Base-by-base conservation (phyloP, 257 asterid species). In the Fraxinus quadrangulata region DNA sequence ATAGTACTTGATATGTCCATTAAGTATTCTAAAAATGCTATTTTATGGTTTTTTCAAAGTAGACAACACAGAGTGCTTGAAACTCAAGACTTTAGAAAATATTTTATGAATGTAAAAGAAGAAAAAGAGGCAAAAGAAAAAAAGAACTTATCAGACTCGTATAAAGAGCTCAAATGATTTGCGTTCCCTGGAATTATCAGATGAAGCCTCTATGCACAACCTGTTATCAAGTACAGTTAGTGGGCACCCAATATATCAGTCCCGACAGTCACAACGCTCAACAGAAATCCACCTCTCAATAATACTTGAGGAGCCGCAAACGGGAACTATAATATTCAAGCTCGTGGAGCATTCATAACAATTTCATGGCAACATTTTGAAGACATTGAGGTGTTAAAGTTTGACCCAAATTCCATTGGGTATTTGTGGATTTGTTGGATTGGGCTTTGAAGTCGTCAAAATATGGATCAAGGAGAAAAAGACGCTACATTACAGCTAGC, bases 191-290 rank as follows among this genome's bases (percentile, higher is more conserved):
- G 90, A 74, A 39, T 24, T 69, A 68, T 85, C 86, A 1, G 73
- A 76, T 23, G 81, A 81, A 67, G 71, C 70, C 47, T 82, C 91
- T 2, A 70, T 72, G 71, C 79, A 79, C 47, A 83, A 66, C n/a
- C 66, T 73, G 13, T 86, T 79, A 36, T 81, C 84, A 76, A 95
- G n/a, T n/a, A n/a, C n/a, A n/a, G n/a, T n/a, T n/a, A n/a, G n/a
- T n/a, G 97, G 97, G 82, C 99, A 95, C 24, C 97, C 99, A 2
- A 81, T 24, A 67, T 95, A 98, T 97, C 99, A 95, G 47, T 97
- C 99, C 7, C 97, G 98, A 79, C 99, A 95, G 51, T 95, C 97
- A 56, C 99, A 95, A 14, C 10, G 79, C 36, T 98, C 98, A 13
- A 93, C 94, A 0, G 94, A 88, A 70, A 61, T 83, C 97, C 97